A percentile compares a stretch with the other conserved stretches of the same genome.
These are phyloP conservation scores for Backusella mclennaniae DNA, from an alignment of 192 early-diverging fungal species.

Conservation along the genomic window DNA sequence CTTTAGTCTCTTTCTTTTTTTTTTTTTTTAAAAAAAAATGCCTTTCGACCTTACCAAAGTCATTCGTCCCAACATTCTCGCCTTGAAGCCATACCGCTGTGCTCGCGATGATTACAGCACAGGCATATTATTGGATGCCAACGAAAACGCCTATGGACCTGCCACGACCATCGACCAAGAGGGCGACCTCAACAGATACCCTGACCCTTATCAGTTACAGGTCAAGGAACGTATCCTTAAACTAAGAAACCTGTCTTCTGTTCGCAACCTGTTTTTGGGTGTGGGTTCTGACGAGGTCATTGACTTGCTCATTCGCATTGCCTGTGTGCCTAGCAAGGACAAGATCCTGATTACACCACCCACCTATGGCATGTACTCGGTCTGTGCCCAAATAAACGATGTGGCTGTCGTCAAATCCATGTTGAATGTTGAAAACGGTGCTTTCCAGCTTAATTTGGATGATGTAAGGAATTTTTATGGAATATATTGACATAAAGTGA, in stretches of 20 bases:
- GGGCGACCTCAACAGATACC: conserved; percentile 87
- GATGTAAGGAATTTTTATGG: conserved; percentile 45
- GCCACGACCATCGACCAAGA: conserved; percentile 32
- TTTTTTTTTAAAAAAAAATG: conserved; percentile 21
- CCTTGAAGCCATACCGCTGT: conserved; percentile 91
- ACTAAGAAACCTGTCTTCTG: conserved; percentile 65
- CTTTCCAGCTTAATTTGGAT: conserved; percentile 65
- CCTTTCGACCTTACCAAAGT: conserved; percentile 60
- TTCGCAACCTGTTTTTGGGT: conserved; percentile 87
- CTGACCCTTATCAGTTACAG: conserved; percentile 86
- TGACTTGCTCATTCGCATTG: conserved; percentile 86
- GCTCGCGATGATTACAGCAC: conserved; percentile 95
- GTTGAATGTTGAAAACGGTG: conserved; percentile 68
- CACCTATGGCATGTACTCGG: conserved; percentile 99
- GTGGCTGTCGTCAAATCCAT: conserved; percentile 85
- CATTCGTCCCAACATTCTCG: conserved; percentile 80
- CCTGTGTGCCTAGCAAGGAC: conserved; percentile 88
- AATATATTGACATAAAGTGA: background rate
- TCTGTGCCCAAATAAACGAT: conserved; percentile 93
- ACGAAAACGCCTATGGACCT: conserved; percentile 94
- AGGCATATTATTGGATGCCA: conserved; percentile 98
- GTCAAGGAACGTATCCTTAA: conserved; percentile 78
- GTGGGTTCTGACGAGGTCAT: conserved; percentile 98
- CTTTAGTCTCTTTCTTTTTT: background rate
- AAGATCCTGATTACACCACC: conserved; percentile 94